Evolutionary conservation across 371 early-diverging fungal genomes (phyloP).

Genomic region (Zychaea mexicana): DNA sequence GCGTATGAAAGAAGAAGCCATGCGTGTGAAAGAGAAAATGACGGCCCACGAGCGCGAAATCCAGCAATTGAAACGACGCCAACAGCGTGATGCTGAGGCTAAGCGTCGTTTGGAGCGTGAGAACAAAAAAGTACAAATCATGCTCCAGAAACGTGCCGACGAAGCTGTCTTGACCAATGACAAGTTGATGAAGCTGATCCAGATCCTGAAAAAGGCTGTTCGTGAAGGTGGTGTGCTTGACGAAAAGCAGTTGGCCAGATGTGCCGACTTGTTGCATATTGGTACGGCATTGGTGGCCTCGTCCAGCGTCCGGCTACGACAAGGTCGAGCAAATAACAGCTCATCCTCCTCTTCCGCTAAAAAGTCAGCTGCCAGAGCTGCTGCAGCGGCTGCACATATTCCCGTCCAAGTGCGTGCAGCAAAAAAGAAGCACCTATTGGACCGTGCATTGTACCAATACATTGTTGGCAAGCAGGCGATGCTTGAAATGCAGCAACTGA

Average conservation of each 20-base stretch:
- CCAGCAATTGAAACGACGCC: conserved; percentile 66
- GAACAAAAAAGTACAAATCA: conserved; percentile 58
- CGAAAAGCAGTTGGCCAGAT: conserved; percentile 26
- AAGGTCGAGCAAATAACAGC: no score
- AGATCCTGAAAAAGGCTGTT: conserved; percentile 43
- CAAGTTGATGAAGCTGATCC: conserved; percentile 52
- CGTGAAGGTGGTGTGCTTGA: conserved; percentile 44
- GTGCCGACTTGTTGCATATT: conserved; percentile 28
- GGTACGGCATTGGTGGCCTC: conserved; percentile 16
- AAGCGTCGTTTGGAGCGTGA: conserved; percentile 71
- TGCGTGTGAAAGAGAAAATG: conserved; percentile 65
- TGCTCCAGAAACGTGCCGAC: conserved; percentile 53
- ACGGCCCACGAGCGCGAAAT: conserved; percentile 72
- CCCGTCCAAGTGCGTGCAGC: conserved; percentile 33
- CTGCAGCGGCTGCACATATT: conserved; percentile 1
- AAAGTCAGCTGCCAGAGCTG: not conserved
- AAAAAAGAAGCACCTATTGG: conserved; percentile 60
- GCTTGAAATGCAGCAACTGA: conserved; percentile 40
- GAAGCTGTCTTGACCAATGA: conserved; percentile 58
- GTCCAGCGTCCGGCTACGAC: conserved; percentile 10
- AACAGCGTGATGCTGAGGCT: conserved; percentile 62
- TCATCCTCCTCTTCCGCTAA: no score
- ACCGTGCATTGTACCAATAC: conserved; percentile 47
- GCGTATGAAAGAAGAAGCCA: conserved; percentile 76
- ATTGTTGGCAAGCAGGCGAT: conserved; percentile 50